Evolutionary conservation across 768 basidiomycete genomes (phyloP).

Genomic region (Termitomyces sp.): DNA sequence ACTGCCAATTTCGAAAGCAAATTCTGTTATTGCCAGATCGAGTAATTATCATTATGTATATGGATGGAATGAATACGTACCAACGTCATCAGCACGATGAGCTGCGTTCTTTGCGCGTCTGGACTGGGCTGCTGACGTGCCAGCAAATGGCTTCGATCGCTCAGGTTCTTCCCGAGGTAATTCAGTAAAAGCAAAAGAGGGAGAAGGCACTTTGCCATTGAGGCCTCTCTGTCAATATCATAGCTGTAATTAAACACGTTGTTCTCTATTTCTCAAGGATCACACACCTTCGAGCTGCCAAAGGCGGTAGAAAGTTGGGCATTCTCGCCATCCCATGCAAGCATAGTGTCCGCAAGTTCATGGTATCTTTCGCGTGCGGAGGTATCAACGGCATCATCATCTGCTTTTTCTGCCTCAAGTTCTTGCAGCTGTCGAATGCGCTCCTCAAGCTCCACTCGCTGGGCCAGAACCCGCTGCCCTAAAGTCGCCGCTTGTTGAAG

Average conservation of each 20-base stretch:
- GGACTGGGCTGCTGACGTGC: slow-evolving; percentile 80
- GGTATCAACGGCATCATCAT: slow-evolving; percentile 57
- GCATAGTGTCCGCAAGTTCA: slow-evolving; percentile 71
- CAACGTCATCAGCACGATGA: slow-evolving; percentile 85
- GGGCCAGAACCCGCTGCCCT: slow-evolving; percentile 88
- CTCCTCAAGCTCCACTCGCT: slow-evolving; percentile 91
- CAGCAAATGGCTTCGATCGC: slow-evolving; percentile 51
- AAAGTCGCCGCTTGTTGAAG: slow-evolving; percentile 88
- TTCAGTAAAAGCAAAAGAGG: slow-evolving; percentile 39
- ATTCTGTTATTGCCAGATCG: slow-evolving; percentile 53
- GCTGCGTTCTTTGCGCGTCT: slow-evolving; percentile 89
- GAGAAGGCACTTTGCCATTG: slow-evolving; percentile 44
- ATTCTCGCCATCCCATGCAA: slow-evolving; percentile 77
- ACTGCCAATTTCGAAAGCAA: slow-evolving; percentile 97
- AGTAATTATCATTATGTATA: slow-evolving; percentile 12
- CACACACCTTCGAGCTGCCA: slow-evolving; percentile 48
- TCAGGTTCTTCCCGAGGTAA: slow-evolving; percentile 57
- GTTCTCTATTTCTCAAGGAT: not conserved
- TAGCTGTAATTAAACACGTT: not conserved
- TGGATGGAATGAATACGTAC: slow-evolving; percentile 37
- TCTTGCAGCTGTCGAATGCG: slow-evolving; percentile 81
- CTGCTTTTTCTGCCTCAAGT: slow-evolving; percentile 55
- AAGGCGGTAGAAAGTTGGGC: slow-evolving; percentile 68
- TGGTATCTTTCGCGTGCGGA: slow-evolving; percentile 70
- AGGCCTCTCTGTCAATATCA: slow-evolving; percentile 27